These are phyloP conservation scores for Apiotrichum akiyoshidainum DNA, from an alignment of 1,284 basidiomycete species.

Conservation along the genomic window DNA sequence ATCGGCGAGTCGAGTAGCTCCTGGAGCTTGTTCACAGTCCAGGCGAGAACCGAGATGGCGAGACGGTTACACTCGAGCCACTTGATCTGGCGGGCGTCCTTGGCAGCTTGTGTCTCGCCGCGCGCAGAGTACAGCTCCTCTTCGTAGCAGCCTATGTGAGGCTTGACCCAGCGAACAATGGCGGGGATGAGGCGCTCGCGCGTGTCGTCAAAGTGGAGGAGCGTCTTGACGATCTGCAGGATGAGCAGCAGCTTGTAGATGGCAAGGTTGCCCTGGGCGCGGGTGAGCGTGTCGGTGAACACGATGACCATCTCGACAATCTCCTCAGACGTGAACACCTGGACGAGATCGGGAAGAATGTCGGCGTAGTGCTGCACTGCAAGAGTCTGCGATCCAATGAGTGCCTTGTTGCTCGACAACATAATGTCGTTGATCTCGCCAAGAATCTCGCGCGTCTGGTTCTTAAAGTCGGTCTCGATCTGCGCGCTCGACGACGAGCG, in stretches of 20 bases:
- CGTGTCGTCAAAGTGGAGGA: constrained; percentile 79
- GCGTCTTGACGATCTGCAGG: constrained; percentile 81
- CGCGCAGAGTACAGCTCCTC: constrained; percentile 23
- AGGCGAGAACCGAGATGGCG: constrained; percentile 64
- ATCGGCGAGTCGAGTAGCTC: constrained; percentile 68
- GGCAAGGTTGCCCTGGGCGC: constrained; percentile 76
- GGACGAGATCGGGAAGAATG: constrained; percentile 79
- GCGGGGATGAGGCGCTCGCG: constrained; percentile 80
- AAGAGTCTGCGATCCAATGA: constrained; percentile 92
- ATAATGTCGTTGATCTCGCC: constrained; percentile 83
- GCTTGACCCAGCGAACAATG: constrained; percentile 89
- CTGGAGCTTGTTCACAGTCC: constrained; percentile 87
- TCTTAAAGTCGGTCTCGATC: constrained; percentile 78
- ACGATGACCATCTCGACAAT: constrained; percentile 75
- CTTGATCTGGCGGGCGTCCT: constrained; percentile 71
- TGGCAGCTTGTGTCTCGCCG: constrained; percentile 42
- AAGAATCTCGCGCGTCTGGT: constrained; percentile 72
- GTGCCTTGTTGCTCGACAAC: constrained; percentile 69
- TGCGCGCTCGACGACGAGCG: constrained; percentile 77
- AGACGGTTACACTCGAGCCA: constrained; percentile 90
- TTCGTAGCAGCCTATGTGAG: constrained; percentile 88
- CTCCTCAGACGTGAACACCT: constrained; percentile 74
- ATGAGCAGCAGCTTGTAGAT: constrained; percentile 94
- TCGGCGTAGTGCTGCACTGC: constrained; percentile 91
- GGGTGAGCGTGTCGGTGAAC: constrained; percentile 80